Conservation (phyloP, 1,139 yeast genomes). For the Trichomonascaceae sp. region DNA sequence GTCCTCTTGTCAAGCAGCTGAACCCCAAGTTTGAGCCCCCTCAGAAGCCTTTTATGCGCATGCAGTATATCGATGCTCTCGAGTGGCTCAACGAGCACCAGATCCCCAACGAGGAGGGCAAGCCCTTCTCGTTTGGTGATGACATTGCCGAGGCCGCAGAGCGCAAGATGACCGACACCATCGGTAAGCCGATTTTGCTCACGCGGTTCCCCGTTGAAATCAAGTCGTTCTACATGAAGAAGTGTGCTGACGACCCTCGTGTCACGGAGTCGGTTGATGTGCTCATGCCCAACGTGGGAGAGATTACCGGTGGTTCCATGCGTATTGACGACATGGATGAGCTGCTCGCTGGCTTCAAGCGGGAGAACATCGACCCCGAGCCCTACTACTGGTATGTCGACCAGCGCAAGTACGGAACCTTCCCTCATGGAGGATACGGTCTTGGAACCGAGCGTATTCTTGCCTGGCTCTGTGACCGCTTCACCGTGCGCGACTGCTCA, state of each 20-base stretch:
- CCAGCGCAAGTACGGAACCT: constrained; percentile 92
- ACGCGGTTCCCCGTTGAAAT: constrained; percentile 94
- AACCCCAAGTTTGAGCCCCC: constrained; percentile 88
- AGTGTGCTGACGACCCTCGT: constrained; percentile 77
- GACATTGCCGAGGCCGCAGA: constrained; percentile 99
- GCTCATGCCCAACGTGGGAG: constrained; percentile 97
- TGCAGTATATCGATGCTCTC: constrained; percentile 82
- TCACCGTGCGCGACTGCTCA: constrained; percentile 95
- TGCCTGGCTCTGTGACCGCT: constrained; percentile 97
- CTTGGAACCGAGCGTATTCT: constrained; percentile 94
- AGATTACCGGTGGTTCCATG: constrained; percentile 98
- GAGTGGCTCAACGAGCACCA: constrained; percentile 96
- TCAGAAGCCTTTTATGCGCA: constrained; percentile 71
- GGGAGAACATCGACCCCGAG: constrained; percentile 74
- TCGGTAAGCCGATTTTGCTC: constrained; percentile 82
- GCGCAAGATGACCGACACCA: constrained; percentile 93
- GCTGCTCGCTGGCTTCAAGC: constrained; percentile 76
- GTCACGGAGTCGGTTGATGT: constrained; percentile 98
- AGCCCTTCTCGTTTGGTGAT: constrained; percentile 88
- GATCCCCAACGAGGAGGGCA: constrained; percentile 87
- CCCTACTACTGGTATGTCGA: constrained; percentile 93
- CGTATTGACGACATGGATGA: constrained; percentile 78
- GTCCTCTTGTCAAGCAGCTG: constrained; percentile 77
- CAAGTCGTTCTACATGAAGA: constrained; percentile 96
- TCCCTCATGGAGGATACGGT: constrained; percentile 99